Evolutionary conservation across 202 grass and related monocot genomes (phyloP).

Genomic region (Hordeum pubiflorum): DNA sequence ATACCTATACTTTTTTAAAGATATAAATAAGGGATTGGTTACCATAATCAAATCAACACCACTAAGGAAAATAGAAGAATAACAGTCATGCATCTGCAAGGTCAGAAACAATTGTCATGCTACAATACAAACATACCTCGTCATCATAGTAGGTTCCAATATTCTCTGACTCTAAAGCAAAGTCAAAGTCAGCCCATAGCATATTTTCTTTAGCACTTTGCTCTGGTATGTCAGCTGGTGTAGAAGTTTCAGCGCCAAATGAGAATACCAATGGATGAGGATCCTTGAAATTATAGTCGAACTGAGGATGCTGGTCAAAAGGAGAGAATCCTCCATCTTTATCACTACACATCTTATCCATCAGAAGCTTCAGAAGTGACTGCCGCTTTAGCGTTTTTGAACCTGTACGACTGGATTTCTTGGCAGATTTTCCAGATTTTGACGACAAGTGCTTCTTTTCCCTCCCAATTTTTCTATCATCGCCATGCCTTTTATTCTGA

Average conservation of each 20-base stretch:
- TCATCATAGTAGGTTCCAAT: slow-evolving; percentile 73
- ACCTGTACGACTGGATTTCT: slow-evolving; percentile 18
- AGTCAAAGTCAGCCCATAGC: slow-evolving; percentile 85
- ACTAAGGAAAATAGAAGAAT: slow-evolving; percentile 16
- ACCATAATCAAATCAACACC: slow-evolving; percentile 11
- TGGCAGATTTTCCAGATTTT: slow-evolving; percentile 37
- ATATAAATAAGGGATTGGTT: background rate
- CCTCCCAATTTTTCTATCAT: slow-evolving; percentile 16
- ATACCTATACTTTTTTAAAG: background rate
- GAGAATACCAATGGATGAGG: slow-evolving; percentile 60
- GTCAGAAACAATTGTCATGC: background rate
- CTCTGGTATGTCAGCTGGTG: slow-evolving; percentile 37
- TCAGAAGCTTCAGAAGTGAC: slow-evolving; percentile 61
- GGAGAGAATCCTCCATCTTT: slow-evolving; percentile 27
- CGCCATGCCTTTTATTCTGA: slow-evolving; percentile 21
- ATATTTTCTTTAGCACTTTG: slow-evolving; percentile 37
- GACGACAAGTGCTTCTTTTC: slow-evolving; percentile 27
- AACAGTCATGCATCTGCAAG: background rate
- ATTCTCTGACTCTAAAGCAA: slow-evolving; percentile 67
- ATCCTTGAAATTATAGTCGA: slow-evolving; percentile 48
- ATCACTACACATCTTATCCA: slow-evolving; percentile 46
- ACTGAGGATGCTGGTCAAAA: slow-evolving; percentile 40
- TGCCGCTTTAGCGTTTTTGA: slow-evolving; percentile 34
- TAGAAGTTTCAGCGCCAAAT: slow-evolving; percentile 49
- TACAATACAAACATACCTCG: slow-evolving; percentile 47